These are phyloP conservation scores for Leptosphaerulina australis DNA, from an alignment of 2,329 filamentous ascomycete species.

Conservation along the genomic window DNA sequence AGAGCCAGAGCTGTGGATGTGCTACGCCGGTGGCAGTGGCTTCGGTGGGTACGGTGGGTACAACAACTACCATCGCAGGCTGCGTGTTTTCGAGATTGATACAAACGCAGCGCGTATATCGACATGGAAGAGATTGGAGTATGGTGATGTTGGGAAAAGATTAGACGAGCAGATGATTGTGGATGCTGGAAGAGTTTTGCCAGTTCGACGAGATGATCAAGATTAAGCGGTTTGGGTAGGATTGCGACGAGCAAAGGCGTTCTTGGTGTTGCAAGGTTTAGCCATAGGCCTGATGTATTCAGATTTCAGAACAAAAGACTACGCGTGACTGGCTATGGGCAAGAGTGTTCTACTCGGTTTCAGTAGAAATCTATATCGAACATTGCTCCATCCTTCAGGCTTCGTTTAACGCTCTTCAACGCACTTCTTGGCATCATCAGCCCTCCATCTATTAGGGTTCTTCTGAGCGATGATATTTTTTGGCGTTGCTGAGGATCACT, in stretches of 20 bases:
- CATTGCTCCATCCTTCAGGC: not conserved
- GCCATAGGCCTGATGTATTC: not conserved
- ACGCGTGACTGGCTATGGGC: conserved; percentile 2
- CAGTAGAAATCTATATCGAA: not conserved
- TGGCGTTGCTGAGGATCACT: too few species aligned
- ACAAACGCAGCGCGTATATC: conserved; percentile 86
- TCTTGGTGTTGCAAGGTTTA: not conserved
- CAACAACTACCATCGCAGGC: conserved; percentile 78
- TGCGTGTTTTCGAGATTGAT: conserved; percentile 91
- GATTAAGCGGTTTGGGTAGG: not conserved
- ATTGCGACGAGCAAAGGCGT: conserved; percentile 5
- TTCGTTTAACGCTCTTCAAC: not conserved
- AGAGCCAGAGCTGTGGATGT: conserved; percentile 83
- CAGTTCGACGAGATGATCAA: conserved; percentile 2
- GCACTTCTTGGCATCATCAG: not conserved
- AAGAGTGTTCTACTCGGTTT: not conserved
- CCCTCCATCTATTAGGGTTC: too few species aligned
- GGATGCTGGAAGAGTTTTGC: conserved; percentile 59
- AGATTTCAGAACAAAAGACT: not conserved
- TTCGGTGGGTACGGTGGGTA: conserved; percentile 97
- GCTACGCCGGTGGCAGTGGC: conserved; percentile 88
- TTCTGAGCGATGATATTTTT: too few species aligned
- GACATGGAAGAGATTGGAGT: conserved; percentile 91
- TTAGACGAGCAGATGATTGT: conserved; percentile 67
- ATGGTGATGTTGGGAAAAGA: conserved; percentile 58